Percentiles rank a stretch among this genome's conserved stretches.
Conservation (phyloP, 352 stramenopile genomes). For the Phytophthora quininea region DNA sequence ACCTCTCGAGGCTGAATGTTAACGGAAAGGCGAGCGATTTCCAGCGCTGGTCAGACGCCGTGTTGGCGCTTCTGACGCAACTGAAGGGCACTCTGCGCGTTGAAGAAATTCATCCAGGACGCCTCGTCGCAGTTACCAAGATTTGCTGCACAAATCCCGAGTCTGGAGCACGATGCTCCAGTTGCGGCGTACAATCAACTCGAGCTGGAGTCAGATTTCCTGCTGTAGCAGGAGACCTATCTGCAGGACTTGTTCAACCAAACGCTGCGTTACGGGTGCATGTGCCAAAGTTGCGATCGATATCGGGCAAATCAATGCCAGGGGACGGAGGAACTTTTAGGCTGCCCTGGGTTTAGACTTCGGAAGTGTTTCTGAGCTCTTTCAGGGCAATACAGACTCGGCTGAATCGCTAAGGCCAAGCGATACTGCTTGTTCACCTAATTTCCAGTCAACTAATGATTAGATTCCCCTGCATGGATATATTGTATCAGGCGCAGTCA, state of each 20-base stretch:
- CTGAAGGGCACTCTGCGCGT: background rate
- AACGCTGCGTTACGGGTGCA: conserved; percentile 9
- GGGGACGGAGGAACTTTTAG: conserved; percentile 1
- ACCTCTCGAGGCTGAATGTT: too few relatives aligned
- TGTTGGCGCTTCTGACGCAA: conserved; percentile 6
- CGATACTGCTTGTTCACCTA: background rate
- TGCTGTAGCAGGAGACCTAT: conserved; percentile 12
- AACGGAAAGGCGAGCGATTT: too few relatives aligned
- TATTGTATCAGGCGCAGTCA: too few relatives aligned
- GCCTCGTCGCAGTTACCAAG: conserved; percentile 5
- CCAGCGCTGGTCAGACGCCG: too few relatives aligned
- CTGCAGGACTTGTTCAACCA: conserved; percentile 11
- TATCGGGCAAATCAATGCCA: background rate
- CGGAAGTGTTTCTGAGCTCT: background rate
- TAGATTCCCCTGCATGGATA: too few relatives aligned
- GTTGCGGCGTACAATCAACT: background rate
- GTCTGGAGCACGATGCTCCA: background rate
- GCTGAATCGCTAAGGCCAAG: background rate
- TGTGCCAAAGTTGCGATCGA: conserved; percentile 8
- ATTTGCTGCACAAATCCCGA: conserved; percentile 1
- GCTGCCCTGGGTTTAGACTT: conserved; percentile 1
- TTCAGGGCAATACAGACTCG: background rate
- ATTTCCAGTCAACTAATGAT: background rate
- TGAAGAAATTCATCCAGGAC: conserved; percentile 4
- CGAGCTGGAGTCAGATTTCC: conserved; percentile 1